Conservation (phyloP, 164 flowering plant genomes). For the Cinnamomum micranthum region DNA sequence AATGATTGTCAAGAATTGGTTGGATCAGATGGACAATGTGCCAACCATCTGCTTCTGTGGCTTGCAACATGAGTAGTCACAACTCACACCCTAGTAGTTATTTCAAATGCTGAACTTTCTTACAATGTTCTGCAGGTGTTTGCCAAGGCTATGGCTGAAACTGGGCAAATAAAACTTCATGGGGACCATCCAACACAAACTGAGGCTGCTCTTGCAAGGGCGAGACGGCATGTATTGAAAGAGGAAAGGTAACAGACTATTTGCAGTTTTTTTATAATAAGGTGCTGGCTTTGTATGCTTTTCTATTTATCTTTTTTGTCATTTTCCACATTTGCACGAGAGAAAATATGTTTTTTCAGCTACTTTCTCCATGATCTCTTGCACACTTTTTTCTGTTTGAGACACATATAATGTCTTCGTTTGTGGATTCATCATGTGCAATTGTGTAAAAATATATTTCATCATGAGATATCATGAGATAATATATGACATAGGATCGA, state of each 20-base stretch:
- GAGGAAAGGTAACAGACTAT: slow-evolving; percentile 68
- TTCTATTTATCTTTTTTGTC: background rate
- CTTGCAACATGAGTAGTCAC: background rate
- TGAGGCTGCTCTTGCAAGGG: slow-evolving; percentile 78
- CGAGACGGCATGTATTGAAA: slow-evolving; percentile 83
- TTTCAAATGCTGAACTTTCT: background rate
- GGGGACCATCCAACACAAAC: slow-evolving; percentile 90
- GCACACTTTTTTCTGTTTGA: background rate
- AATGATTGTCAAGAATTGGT: too few species aligned
- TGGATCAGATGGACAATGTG: background rate
- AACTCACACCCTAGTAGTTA: background rate
- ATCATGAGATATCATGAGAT: background rate
- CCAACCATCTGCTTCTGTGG: background rate
- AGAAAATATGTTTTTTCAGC: background rate
- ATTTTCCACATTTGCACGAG: background rate
- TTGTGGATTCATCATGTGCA: background rate
- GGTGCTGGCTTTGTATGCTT: background rate
- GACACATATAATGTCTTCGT: background rate
- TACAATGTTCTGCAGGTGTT: slow-evolving; percentile 55
- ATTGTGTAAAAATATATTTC: background rate
- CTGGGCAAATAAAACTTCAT: slow-evolving; percentile 83
- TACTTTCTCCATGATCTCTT: background rate
- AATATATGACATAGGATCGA: background rate
- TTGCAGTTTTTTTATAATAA: background rate
- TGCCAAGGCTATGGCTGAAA: slow-evolving; percentile 95